Percentiles rank a stretch among this genome's conserved stretches.
phyloP scores from a whole-genome alignment of 73 alveolate species.

The Tetrahymena borealis region DNA sequence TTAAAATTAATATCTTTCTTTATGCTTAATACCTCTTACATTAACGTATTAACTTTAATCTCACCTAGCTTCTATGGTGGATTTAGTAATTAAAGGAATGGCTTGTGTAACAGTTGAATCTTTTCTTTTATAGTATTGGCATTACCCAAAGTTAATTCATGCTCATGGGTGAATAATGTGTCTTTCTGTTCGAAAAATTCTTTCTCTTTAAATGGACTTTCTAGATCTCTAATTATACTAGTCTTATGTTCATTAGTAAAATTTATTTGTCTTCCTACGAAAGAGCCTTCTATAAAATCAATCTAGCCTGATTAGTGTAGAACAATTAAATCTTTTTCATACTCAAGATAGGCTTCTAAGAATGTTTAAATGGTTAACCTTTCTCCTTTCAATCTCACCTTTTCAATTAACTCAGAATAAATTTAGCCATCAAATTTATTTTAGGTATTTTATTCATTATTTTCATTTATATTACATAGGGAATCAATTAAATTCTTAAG shows the following conservation, averaged over 20 bases:
- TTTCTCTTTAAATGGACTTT: neutral
- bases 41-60: neutral
- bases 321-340: neutral
- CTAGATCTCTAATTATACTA: neutral
- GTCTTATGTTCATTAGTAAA: neutral
- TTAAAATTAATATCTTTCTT: neutral
- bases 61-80: neutral
- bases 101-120: neutral
- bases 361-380: neutral
- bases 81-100: neutral
- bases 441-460: neutral
- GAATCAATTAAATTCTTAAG: neutral
- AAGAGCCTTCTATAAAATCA: neutral
- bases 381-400: neutral
- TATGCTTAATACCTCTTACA: neutral
- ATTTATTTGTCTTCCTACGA: neutral
- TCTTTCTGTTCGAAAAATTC: too few species aligned
- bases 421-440: neutral
- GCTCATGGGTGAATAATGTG: neutral
- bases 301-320: neutral
- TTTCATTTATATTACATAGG: neutral
- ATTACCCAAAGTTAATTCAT: neutral
- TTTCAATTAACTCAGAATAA: neutral
- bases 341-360: neutral
- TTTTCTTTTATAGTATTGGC: neutral